These are phyloP conservation scores for Hypericum androsaemum DNA, from an alignment of 345 rosid genomes.

Conservation along the genomic window DNA sequence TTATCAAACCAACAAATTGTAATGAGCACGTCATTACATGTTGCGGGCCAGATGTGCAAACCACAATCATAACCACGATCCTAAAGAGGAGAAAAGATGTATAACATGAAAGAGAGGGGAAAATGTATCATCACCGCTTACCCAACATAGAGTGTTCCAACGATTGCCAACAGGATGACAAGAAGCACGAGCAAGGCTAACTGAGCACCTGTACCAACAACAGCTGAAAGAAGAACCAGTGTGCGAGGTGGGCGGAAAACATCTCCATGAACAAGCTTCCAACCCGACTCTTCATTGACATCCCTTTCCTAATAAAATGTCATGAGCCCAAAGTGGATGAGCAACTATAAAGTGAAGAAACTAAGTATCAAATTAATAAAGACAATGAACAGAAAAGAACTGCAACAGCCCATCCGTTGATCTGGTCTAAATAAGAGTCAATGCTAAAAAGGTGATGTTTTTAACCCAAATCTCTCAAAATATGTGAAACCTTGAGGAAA, in stretches of 20 bases:
- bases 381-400: too few species aligned
- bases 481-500: too few species aligned
- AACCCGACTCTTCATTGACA: conserved; percentile 94
- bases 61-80: too few species aligned
- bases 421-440: too few species aligned
- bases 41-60: too few species aligned
- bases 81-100: too few species aligned
- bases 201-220: conserved; percentile 96
- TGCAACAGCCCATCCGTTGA: too few species aligned
- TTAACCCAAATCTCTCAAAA: too few species aligned
- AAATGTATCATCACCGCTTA: conserved; percentile 25
- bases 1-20: too few species aligned
- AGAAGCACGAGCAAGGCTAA: conserved; percentile 83
- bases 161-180: conserved; percentile 82
- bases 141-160: conserved; percentile 86
- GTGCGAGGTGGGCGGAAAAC: conserved; percentile 71
- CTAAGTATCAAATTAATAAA: too few species aligned
- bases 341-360: not conserved
- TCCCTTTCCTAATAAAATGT: conserved; percentile 62
- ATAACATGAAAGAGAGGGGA: not conserved
- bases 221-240: conserved; percentile 73
- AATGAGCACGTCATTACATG: too few species aligned
- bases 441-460: too few species aligned
- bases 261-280: conserved; percentile 98
- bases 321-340: conserved; percentile 6